Conservation (phyloP, 2,329 filamentous ascomycete species). For the Colletotrichum magnum region DNA sequence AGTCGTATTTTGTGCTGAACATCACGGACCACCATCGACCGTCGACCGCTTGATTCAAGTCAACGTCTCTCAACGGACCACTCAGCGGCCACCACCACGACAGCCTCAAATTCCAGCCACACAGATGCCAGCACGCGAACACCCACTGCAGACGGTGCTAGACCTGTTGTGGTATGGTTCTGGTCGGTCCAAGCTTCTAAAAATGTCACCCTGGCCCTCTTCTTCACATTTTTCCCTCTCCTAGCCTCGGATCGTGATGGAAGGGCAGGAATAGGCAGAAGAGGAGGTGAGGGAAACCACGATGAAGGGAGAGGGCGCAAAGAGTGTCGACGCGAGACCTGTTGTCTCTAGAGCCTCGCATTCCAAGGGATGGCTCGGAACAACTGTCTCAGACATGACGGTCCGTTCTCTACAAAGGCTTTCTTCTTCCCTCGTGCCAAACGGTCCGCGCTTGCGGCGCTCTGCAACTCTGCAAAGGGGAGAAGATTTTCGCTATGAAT, state of each 20-base stretch:
- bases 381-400: slow-evolving; percentile 22
- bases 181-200: slow-evolving; percentile 22
- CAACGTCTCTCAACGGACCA: slow-evolving; percentile 28
- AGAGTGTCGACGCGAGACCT: background rate
- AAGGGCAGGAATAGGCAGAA: slow-evolving; percentile 16
- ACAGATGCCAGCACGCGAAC: slow-evolving; percentile 27
- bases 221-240: slow-evolving; percentile 19
- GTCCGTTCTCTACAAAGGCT: slow-evolving; percentile 23
- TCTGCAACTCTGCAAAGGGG: background rate
- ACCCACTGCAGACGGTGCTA: slow-evolving; percentile 21
- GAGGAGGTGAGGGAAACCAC: slow-evolving; percentile 6
- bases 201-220: slow-evolving; percentile 23
- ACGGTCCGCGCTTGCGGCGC: slow-evolving; percentile 20
- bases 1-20: slow-evolving; percentile 20
- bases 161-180: slow-evolving; percentile 27
- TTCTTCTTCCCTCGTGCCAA: slow-evolving; percentile 28
- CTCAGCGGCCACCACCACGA: slow-evolving; percentile 17
- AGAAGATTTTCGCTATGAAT: background rate
- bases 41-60: slow-evolving; percentile 23
- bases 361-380: background rate
- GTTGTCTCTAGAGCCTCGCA: background rate
- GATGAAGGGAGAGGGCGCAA: background rate
- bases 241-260: slow-evolving; percentile 12
- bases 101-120: slow-evolving; percentile 37
- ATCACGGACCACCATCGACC: slow-evolving; percentile 32